These are phyloP conservation scores for Nemania sp. DNA, from an alignment of 2,329 filamentous ascomycete genomes.

Conservation along the genomic window DNA sequence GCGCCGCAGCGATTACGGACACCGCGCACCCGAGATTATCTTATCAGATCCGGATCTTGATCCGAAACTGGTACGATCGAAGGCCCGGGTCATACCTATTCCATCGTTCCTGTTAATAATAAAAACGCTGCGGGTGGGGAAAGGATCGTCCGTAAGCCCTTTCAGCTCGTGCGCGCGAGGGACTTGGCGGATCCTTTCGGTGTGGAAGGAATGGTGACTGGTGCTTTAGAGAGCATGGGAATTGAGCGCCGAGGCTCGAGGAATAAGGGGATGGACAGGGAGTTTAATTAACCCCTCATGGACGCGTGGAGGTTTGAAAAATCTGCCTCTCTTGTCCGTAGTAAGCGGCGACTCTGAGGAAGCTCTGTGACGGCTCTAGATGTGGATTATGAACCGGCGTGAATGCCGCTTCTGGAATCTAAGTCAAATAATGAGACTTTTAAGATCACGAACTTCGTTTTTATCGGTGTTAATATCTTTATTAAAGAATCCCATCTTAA, in stretches of 20 bases:
- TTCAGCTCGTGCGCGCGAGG: background rate
- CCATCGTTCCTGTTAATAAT: background rate
- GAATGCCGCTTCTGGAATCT: background rate
- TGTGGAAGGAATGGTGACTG: background rate
- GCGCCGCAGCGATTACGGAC: conserved; percentile 1
- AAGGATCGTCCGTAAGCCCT: background rate
- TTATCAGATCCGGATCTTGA: conserved; percentile 19
- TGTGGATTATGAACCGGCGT: background rate
- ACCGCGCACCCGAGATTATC: conserved; percentile 15
- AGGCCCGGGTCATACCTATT: background rate
- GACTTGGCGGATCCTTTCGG: conserved; percentile 1
- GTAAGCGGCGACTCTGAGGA: too few species aligned
- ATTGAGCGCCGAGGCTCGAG: too few species aligned
- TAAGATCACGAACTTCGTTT: background rate
- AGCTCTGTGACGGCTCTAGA: background rate
- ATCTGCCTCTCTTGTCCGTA: too few species aligned
- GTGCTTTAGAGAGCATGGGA: background rate
- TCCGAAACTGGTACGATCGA: background rate
- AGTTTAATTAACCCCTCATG: background rate
- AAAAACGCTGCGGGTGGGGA: conserved; percentile 3
- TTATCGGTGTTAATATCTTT: background rate
- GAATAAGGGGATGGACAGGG: background rate
- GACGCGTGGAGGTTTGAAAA: background rate
- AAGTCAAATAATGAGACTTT: background rate
- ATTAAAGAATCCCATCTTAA: too few species aligned